Evolutionary conservation across 2,329 filamentous ascomycete species (phyloP).

Genomic region (Botrytis medusae): DNA sequence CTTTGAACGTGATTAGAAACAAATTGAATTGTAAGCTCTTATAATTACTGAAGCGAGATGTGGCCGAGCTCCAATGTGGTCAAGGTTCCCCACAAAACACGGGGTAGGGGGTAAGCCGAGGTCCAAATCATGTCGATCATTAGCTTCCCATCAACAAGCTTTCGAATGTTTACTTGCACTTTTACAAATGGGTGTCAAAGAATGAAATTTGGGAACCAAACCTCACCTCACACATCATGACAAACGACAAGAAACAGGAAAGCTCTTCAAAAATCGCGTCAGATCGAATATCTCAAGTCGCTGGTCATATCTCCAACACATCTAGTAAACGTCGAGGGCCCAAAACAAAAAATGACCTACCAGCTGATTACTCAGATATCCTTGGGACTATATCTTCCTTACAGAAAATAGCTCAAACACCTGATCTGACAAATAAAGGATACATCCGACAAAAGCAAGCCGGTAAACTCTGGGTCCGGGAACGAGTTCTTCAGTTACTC

Average conservation of each 20-base stretch:
- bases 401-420: slow-evolving; percentile 53
- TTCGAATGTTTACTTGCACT: neutral
- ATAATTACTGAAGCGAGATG: neutral
- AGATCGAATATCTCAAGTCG: slow-evolving; percentile 39
- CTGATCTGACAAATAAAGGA: slow-evolving; percentile 53
- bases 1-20: neutral
- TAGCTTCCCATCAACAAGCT: neutral
- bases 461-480: slow-evolving; percentile 65
- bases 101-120: slow-evolving; percentile 15
- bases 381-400: slow-evolving; percentile 56
- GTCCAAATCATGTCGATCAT: slow-evolving; percentile 8
- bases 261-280: slow-evolving; percentile 28
- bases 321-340: slow-evolving; percentile 35
- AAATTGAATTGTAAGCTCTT: neutral
- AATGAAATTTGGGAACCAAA: neutral
- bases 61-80: neutral
- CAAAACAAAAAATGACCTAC: slow-evolving; percentile 46
- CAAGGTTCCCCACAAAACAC: neutral
- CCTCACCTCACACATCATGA: slow-evolving; percentile 21
- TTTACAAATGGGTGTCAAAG: neutral
- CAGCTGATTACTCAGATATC: slow-evolving; percentile 62
- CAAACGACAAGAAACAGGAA: slow-evolving; percentile 19
- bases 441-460: slow-evolving; percentile 63
- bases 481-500: slow-evolving; percentile 58
- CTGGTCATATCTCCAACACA: slow-evolving; percentile 34